Base-by-base conservation (phyloP, 495 filamentous ascomycete species). In the Pseudevernia furfuracea region DNA sequence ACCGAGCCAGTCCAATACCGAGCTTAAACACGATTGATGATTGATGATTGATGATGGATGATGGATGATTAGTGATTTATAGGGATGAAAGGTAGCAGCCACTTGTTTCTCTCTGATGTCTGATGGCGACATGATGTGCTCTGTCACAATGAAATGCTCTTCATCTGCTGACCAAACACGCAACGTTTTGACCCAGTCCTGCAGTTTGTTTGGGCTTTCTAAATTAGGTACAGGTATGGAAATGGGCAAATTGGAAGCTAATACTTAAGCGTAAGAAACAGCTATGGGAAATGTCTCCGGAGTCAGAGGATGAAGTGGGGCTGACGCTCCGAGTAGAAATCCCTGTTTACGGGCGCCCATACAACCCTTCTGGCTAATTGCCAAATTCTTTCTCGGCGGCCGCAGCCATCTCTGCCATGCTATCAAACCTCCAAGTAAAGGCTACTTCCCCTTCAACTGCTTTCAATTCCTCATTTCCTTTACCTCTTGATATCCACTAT, bases 381-480 rank as follows among this genome's bases (percentile, higher is more conserved):
- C 12, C 46, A 57, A 65, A 61, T 11, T 73, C 75, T 63, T 70
- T 69, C 69, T 87, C 86, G 36, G 91, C 83, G 58, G 84, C 84
- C 66, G 85, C 84, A 23, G 88, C 89, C 80, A 93, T 85, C 61
- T 89, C 85, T 19, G 81, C 86, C 66, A 95, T 67, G 7, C 78
- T 89, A 60, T 81, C 78, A 72, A 89, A 91, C 68, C 68, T 71
- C 83, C 82, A 84, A 64, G 80, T 77, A 73, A 71, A 86, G 8
- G 82, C 74, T 61, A 77, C 76, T 56, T 79, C 74, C 28, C 67
- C 78, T 68, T 70, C 67, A 65, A 77, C 68, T 66, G 69, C 67
- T 57, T 74, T 69, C 56, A 73, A 71, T 72, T 78, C 55, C 68
- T 76, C 65, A 67, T 77, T 28, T 73, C 72, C 1, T 76, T 79